Evolutionary conservation across 1,139 yeast species (phyloP), one percentile per base, ranked within the genome.

Genomic region (Casaregolazyma suthepensis): DNA sequence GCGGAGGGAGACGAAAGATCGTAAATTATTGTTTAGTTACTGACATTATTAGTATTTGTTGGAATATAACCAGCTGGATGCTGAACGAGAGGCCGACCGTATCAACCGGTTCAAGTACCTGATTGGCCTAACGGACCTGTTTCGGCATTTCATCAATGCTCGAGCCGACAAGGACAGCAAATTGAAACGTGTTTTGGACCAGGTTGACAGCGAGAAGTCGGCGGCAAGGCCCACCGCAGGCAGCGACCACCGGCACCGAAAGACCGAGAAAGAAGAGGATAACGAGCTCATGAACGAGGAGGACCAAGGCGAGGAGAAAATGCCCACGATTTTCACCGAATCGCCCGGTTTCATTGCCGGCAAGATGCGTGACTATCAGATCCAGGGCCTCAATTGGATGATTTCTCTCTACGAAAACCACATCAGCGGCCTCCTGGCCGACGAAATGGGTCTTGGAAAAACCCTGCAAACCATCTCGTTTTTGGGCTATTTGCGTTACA

Each of bases 361-460:
- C 13, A 74, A 68, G 51, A 72, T 91, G 58, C 77, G 97, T 63
- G 91, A 87, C 60, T 91, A 91, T 69, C 98, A 91, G 71, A 78
- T 91, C 56, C 96, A 88, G 67, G 98, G 98, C 56, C 76, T 91
- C 61, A 91, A 91, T 71, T 90, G 98, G 98, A 74, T 90, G 66
- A 81, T 90, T n/a, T 80, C 90, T 0, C 72, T 91, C 53, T 83
- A 86, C 64, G 91, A 87, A 61, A 88, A 90, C 70, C 82, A 84
- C 62, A 76, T 90, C 53, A 84, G 94, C 1, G 98, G 98, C 46
- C 91, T 93, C 52, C 76, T 93, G 54, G 99, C 99, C 5, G 99
- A 93, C 70, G 99, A 93, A 71, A 93, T 93, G 99, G 99, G 99
- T 1, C 77, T 93, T 54, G 99, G 99, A 57, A 93, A 93, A 66